Conservation (phyloP, 148 eudicot species). For the Silene conica region DNA sequence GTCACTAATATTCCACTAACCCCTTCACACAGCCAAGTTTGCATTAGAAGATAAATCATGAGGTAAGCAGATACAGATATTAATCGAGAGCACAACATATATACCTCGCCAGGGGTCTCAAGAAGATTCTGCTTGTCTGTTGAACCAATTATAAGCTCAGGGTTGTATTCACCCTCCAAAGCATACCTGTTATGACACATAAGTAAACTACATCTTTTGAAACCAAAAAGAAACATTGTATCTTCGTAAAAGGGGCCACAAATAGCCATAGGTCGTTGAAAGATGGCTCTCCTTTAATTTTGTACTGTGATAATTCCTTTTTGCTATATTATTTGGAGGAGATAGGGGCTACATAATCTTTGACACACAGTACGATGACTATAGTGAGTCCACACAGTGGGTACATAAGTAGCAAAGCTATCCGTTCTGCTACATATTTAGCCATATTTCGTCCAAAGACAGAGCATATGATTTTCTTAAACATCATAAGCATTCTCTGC, state of each 20-base stretch:
- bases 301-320: not conserved
- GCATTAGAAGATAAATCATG: not conserved
- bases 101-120: conserved; percentile 96
- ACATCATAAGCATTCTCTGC: not conserved
- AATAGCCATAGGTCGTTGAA: not conserved
- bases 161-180: conserved; percentile 44
- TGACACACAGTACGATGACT: not conserved
- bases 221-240: not conserved
- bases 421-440: too few relatives aligned
- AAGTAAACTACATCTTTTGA: not conserved
- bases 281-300: not conserved
- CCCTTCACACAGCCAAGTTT: not conserved
- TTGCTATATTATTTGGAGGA: not conserved
- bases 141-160: conserved; percentile 64
- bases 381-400: too few relatives aligned
- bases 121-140: conserved; percentile 85
- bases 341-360: not conserved
- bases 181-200: conserved; percentile 49
- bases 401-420: not conserved
- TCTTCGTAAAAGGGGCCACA: not conserved
- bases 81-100: conserved; percentile 14
- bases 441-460: not conserved
- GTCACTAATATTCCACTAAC: not conserved
- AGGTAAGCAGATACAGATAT: not conserved
- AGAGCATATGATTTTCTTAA: not conserved